A percentile compares a stretch with the other conserved stretches of the same genome.
Conservation (phyloP, 805 yeast genomes). For the Candida methanosorbosa region DNA sequence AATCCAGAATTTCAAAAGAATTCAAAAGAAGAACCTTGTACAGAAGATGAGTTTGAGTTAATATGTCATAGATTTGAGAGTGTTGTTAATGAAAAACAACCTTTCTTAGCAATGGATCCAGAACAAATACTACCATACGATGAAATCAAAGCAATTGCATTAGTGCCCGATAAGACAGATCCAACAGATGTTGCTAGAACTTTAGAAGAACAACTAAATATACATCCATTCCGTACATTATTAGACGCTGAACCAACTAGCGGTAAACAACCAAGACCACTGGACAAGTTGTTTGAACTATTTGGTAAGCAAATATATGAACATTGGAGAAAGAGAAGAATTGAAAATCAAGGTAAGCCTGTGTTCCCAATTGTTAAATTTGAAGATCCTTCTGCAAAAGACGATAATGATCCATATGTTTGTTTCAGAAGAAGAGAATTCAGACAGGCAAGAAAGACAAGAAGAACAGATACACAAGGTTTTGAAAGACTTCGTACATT, state of each 20-base stretch:
- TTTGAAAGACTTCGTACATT: conserved; percentile 72
- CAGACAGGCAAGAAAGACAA: conserved; percentile 91
- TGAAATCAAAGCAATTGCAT: conserved; percentile 51
- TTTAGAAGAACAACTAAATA: conserved; percentile 46
- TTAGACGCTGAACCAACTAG: conserved; percentile 40
- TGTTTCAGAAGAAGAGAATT: conserved; percentile 94
- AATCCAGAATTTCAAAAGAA: conserved; percentile 23
- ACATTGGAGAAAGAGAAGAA: conserved; percentile 75
- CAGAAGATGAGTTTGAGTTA: conserved; percentile 82
- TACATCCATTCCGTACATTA: conserved; percentile 48
- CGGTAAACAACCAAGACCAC: conserved; percentile 32
- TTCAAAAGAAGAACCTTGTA: conserved; percentile 25
- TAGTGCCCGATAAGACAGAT: conserved; percentile 35
- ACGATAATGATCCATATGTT: conserved; percentile 89
- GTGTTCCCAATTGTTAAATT: conserved; percentile 71
- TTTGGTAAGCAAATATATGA: conserved; percentile 66
- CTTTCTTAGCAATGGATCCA: conserved; percentile 82
- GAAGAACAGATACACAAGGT: conserved; percentile 88
- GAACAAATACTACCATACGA: conserved; percentile 59
- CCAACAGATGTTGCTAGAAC: conserved; percentile 49
- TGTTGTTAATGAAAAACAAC: conserved; percentile 73
- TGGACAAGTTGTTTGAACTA: conserved; percentile 37
- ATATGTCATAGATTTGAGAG: conserved; percentile 68
- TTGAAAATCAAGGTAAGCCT: conserved; percentile 58
- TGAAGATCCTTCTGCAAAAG: conserved; percentile 75